Percentiles rank a stretch among this genome's conserved stretches.
phyloP scores from a whole-genome alignment of 1,284 basidiomycete genomes.

The Afroboletus lepidellus region DNA sequence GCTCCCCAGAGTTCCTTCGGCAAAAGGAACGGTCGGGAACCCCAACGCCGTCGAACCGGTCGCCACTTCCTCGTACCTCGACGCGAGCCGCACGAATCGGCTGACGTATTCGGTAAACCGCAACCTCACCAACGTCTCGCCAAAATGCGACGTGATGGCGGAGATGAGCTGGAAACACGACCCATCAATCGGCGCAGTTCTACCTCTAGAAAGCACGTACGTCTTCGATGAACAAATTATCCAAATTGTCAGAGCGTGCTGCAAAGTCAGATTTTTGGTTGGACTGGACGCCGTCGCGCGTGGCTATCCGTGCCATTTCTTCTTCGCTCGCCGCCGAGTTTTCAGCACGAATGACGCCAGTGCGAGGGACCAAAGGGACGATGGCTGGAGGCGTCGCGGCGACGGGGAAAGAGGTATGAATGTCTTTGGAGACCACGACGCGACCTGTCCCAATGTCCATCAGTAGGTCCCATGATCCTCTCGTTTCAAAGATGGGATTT shows the following conservation, averaged over 20 bases:
- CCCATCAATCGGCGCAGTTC: slow-evolving; percentile 5
- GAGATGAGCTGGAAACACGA: slow-evolving; percentile 52
- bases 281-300: slow-evolving; percentile 36
- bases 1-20: slow-evolving; percentile 55
- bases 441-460: slow-evolving; percentile 87
- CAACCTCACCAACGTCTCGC: slow-evolving; percentile 75
- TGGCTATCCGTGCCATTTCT: slow-evolving; percentile 48
- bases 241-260: slow-evolving; percentile 64
- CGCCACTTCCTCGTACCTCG: slow-evolving; percentile 76
- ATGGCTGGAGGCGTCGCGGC: slow-evolving; percentile 41
- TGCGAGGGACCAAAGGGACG: slow-evolving; percentile 47
- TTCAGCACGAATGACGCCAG: slow-evolving; percentile 63
- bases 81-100: slow-evolving; percentile 74
- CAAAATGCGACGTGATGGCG: slow-evolving; percentile 73
- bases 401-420: slow-evolving; percentile 58
- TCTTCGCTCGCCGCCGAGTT: slow-evolving; percentile 59
- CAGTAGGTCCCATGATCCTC: slow-evolving; percentile 87
- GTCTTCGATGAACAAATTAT: slow-evolving; percentile 90
- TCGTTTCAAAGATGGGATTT: slow-evolving; percentile 91
- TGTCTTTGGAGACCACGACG: slow-evolving; percentile 85
- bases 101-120: slow-evolving; percentile 76
- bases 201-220: slow-evolving; percentile 50
- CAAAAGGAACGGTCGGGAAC: slow-evolving; percentile 49
- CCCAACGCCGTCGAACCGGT: slow-evolving; percentile 66
- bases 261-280: slow-evolving; percentile 49